These are phyloP conservation scores for Erysimum pusillum DNA, from an alignment of 441 rosid genomes.

Conservation along the genomic window DNA sequence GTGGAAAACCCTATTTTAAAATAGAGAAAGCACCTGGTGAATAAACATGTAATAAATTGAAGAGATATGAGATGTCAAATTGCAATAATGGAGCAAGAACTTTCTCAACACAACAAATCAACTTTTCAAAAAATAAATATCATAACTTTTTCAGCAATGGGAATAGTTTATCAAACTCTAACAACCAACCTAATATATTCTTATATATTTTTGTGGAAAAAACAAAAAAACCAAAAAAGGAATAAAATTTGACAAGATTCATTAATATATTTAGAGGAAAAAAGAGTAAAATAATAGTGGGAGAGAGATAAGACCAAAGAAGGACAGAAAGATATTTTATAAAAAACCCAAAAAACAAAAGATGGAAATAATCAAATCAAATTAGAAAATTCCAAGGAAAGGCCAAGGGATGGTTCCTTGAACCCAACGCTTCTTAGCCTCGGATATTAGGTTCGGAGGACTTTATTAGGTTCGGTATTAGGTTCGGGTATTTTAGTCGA, in stretches of 20 bases:
- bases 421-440: slow-evolving; percentile 57
- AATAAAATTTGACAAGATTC: slow-evolving; percentile 41
- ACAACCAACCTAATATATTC: neutral
- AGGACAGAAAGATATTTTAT: slow-evolving; percentile 28
- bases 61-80: slow-evolving; percentile 45
- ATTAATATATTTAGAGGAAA: slow-evolving; percentile 12
- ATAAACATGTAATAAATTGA: slow-evolving; percentile 31
- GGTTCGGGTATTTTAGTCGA: slow-evolving; percentile 54
- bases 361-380: slow-evolving; percentile 30
- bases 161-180: slow-evolving; percentile 29
- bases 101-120: slow-evolving; percentile 30
- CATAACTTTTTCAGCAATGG: slow-evolving; percentile 15
- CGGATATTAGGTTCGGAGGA: slow-evolving; percentile 28
- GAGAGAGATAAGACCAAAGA: slow-evolving; percentile 30
- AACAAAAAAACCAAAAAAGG: slow-evolving; percentile 6
- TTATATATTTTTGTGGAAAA: neutral
- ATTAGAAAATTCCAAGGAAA: slow-evolving; percentile 53
- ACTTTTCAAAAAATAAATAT: neutral
- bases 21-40: slow-evolving; percentile 27
- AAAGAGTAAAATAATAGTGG: slow-evolving; percentile 2
- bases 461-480: slow-evolving; percentile 45
- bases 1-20: neutral
- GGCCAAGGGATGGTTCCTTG: slow-evolving; percentile 78
- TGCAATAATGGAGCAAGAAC: slow-evolving; percentile 44
- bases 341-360: neutral